Evolutionary conservation across 2,329 filamentous ascomycete genomes (phyloP), one percentile per base, ranked within the genome.

Genomic region (Rhinocladiella similis): DNA sequence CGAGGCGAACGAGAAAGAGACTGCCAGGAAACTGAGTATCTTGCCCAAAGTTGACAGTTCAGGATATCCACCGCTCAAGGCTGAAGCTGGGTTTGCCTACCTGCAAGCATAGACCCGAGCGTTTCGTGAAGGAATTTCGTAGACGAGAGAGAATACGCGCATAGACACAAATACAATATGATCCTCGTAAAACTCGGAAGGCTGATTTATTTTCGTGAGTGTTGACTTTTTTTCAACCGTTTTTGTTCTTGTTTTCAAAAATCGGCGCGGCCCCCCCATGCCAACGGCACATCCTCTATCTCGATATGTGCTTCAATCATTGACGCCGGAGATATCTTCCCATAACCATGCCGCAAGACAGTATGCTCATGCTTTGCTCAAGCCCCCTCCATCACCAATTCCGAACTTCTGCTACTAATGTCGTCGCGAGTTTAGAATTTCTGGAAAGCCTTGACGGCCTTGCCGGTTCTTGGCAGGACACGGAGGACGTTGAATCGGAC

Each of bases 401-500:
- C 20, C 16, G 33, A 41, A 19, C 14, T 65, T 60, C 63, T 61
- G 33, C 53, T 63, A 57, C 61, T 65, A 14, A 54, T 63, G 5
- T 16, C 38, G 14, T 18, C 38, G 67, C 69, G 66, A 46, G 25
- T 71, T 87, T 96, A 99, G 85, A 99, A 99, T 86, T 99, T 99
- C 84, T 79, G 84, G 87, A 99, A 99, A 79, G 87, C 80, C 91
- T 99, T 99, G 80, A 97, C 91, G 72, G 86, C 81, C 88, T 97
- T 97, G 82, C 92, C 91, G 73, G 91, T 96, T 83, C 92, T 88
- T 81, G 93, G 93, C 73, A 97, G 89, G 73, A 99, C 94, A 75
- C 94, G 92, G 77, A 99, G 90, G 77, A 97, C 92, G 84, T 99
- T 99, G 90, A 99, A 99, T 77, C 94, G 94, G 76, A 96, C 89